Evolutionary conservation across 805 yeast genomes (phyloP).

Genomic region (Metschnikowia proteae): DNA sequence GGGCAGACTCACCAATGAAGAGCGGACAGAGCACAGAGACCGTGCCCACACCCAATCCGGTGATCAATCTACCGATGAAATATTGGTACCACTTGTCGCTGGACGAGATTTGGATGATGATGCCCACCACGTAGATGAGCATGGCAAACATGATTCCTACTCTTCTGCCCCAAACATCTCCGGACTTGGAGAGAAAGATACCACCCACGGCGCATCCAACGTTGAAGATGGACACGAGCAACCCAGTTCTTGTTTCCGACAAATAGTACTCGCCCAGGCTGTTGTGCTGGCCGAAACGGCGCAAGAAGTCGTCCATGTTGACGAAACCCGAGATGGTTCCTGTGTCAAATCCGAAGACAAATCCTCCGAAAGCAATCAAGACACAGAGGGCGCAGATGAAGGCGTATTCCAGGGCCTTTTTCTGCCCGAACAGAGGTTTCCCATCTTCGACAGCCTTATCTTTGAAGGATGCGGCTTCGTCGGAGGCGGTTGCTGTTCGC

Average conservation of each 20-base stretch:
- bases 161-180: slow-evolving; percentile 61
- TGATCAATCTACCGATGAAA: slow-evolving; percentile 56
- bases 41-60: slow-evolving; percentile 72
- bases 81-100: slow-evolving; percentile 53
- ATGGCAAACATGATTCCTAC: slow-evolving; percentile 50
- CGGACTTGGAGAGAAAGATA: slow-evolving; percentile 51
- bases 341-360: slow-evolving; percentile 74
- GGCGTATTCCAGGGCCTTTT: slow-evolving; percentile 20
- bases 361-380: slow-evolving; percentile 73
- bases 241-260: slow-evolving; percentile 48
- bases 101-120: slow-evolving; percentile 57
- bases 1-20: slow-evolving; percentile 67
- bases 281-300: slow-evolving; percentile 48
- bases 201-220: slow-evolving; percentile 75
- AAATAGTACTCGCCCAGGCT: slow-evolving; percentile 40
- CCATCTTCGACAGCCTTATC: slow-evolving; percentile 4
- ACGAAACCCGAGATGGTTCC: slow-evolving; percentile 75
- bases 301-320: slow-evolving; percentile 54
- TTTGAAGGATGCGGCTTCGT: slow-evolving; percentile 7
- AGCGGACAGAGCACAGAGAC: slow-evolving; percentile 66
- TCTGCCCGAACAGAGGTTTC: slow-evolving; percentile 8
- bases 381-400: slow-evolving; percentile 42
- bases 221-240: slow-evolving; percentile 56
- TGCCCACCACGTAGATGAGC: slow-evolving; percentile 58
- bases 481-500: slow-evolving; percentile 7